Percentiles rank a stretch among this genome's conserved stretches.
Evolutionary conservation across 106 monocot genomes (phyloP).

Genomic region (Acorus gramineus): DNA sequence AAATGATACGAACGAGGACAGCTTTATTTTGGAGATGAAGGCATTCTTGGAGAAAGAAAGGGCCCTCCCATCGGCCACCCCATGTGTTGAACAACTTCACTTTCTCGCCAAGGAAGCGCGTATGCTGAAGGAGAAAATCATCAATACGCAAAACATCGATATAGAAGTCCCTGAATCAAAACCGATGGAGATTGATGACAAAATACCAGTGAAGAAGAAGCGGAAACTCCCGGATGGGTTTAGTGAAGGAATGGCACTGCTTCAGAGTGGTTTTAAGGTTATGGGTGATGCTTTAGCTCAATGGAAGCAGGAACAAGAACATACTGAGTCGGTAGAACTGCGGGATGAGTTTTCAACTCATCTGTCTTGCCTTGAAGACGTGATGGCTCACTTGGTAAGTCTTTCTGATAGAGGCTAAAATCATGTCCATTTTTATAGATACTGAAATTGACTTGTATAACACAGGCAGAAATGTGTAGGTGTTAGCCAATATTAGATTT

Average conservation of each 20-base stretch:
- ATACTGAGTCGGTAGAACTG: constrained; percentile 31
- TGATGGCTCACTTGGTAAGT: constrained; percentile 30
- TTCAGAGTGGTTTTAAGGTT: constrained; percentile 64
- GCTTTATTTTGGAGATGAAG: constrained; percentile 75
- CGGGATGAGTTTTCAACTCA: constrained; percentile 45
- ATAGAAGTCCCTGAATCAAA: constrained; percentile 16
- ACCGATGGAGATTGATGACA: constrained; percentile 8
- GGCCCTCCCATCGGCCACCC: constrained; percentile 17
- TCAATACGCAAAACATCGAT: not conserved
- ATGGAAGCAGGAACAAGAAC: too few species aligned
- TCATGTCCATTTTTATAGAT: too few species aligned
- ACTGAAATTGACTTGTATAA: too few species aligned
- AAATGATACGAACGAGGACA: constrained; percentile 42
- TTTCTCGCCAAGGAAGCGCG: constrained; percentile 53
- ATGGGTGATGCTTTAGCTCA: constrained; percentile 38
- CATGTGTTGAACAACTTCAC: constrained; percentile 33
- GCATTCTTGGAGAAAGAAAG: constrained; percentile 71
- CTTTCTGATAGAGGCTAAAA: constrained; percentile 11
- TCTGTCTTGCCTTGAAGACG: constrained; percentile 49
- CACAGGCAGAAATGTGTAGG: too few species aligned
- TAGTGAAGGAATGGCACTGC: constrained; percentile 50
- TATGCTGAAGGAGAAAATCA: constrained; percentile 25
- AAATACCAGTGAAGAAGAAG: constrained; percentile 22
- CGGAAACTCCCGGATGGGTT: constrained; percentile 66
- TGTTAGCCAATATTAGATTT: too few species aligned